Evolutionary conservation across 2,329 filamentous ascomycete genomes (phyloP).

Genomic region (Hypoxylon sp.): DNA sequence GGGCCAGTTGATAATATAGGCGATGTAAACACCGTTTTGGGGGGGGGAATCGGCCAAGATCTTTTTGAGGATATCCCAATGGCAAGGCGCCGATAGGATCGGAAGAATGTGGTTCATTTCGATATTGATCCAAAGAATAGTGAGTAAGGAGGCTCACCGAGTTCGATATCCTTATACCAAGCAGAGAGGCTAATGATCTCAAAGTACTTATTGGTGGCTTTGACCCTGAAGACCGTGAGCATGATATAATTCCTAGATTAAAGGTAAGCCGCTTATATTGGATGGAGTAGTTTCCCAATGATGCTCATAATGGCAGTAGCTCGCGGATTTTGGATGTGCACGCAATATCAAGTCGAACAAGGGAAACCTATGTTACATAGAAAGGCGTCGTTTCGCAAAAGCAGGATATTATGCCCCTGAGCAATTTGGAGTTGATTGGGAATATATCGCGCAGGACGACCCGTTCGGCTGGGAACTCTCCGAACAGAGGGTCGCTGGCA

Average conservation of each 20-base stretch:
- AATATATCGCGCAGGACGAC: conserved; percentile 18
- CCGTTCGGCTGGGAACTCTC: conserved; percentile 38
- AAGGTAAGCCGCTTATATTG: conserved; percentile 35
- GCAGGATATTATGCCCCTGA: conserved; percentile 40
- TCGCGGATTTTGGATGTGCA: conserved; percentile 46
- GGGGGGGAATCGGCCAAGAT: conserved; percentile 36
- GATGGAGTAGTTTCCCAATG: background rate
- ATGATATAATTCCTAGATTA: conserved; percentile 41
- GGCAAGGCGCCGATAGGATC: conserved; percentile 33
- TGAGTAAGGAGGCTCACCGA: conserved; percentile 16
- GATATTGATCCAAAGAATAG: conserved; percentile 48
- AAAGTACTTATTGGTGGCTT: conserved; percentile 42
- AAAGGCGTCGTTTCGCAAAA: conserved; percentile 26
- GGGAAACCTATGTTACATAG: conserved; percentile 39
- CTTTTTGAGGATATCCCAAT: conserved; percentile 44
- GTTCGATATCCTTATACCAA: background rate
- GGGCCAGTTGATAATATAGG: background rate
- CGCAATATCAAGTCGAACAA: conserved; percentile 37
- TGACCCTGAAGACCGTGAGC: conserved; percentile 42
- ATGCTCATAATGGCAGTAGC: conserved; percentile 19
- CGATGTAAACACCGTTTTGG: background rate
- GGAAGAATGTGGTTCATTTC: conserved; percentile 44
- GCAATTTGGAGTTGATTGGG: conserved; percentile 49
- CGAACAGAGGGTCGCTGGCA: conserved; percentile 40
- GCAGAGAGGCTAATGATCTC: background rate